phyloP scores from a whole-genome alignment of 1,284 basidiomycete genomes.

The Pseudozyma flocculosa region DNA sequence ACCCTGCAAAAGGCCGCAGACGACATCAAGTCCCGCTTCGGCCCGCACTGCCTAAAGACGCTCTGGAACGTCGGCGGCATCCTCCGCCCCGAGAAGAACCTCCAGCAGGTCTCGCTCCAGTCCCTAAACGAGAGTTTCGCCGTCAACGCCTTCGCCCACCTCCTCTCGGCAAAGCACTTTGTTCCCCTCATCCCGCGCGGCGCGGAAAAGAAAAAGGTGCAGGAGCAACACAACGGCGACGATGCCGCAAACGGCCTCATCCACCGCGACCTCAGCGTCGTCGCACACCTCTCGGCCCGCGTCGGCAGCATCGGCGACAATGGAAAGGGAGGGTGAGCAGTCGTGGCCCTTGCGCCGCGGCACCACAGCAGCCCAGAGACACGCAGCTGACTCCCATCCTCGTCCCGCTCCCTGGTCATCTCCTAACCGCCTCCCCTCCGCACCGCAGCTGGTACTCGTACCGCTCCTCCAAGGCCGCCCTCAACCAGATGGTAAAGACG shows the following conservation, averaged over 20 bases:
- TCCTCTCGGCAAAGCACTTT: slow-evolving; percentile 63
- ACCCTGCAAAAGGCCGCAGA: slow-evolving; percentile 58
- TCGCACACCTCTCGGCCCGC: slow-evolving; percentile 64
- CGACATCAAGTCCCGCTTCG: slow-evolving; percentile 58
- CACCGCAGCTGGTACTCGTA: slow-evolving; percentile 70
- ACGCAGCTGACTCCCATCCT: too few species aligned
- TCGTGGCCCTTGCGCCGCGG: too few species aligned
- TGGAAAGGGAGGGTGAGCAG: slow-evolving; percentile 59
- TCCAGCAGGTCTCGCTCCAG: slow-evolving; percentile 63
- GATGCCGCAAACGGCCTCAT: slow-evolving; percentile 16
- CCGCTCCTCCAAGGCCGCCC: slow-evolving; percentile 71
- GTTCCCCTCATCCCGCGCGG: slow-evolving; percentile 60
- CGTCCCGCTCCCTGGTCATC: too few species aligned
- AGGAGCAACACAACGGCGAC: slow-evolving; percentile 50
- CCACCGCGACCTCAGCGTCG: slow-evolving; percentile 57
- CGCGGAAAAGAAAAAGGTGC: slow-evolving; percentile 22
- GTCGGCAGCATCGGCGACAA: slow-evolving; percentile 70
- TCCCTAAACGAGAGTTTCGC: slow-evolving; percentile 60
- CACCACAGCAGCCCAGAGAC: too few species aligned
- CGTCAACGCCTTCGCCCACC: slow-evolving; percentile 63
- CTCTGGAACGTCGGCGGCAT: slow-evolving; percentile 62
- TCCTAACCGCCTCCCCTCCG: too few species aligned
- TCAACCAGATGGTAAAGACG: slow-evolving; percentile 72
- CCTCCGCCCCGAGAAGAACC: slow-evolving; percentile 66
- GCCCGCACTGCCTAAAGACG: slow-evolving; percentile 58